These are phyloP conservation scores for Phaffia rhodozyma DNA, from an alignment of 1,284 basidiomycete genomes.

Conservation along the genomic window DNA sequence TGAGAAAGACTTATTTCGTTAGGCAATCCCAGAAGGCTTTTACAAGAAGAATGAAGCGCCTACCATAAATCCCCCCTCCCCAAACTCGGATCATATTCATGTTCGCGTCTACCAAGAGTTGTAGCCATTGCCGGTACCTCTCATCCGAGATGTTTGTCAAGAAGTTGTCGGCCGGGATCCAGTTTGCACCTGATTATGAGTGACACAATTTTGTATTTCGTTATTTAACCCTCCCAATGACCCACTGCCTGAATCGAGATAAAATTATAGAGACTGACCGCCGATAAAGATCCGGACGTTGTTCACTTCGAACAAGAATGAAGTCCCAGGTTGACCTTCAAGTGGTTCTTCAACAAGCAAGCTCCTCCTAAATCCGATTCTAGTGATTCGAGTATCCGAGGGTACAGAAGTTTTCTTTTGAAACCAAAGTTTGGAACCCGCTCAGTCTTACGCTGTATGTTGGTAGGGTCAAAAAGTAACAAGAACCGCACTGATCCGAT, in stretches of 20 bases:
- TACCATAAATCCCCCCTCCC: conserved; percentile 38
- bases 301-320: conserved; percentile 81
- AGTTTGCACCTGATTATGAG: conserved; percentile 55
- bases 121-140: conserved; percentile 38
- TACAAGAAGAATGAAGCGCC: too few species aligned
- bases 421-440: neutral
- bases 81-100: conserved; percentile 42
- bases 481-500: conserved; percentile 40
- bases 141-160: conserved; percentile 51
- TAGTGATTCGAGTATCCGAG: conserved; percentile 45
- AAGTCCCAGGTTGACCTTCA: conserved; percentile 55
- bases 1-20: too few species aligned
- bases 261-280: conserved; percentile 36
- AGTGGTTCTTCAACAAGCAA: conserved; percentile 62
- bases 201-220: neutral
- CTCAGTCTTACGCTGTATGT: too few species aligned
- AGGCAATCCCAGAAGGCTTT: too few species aligned
- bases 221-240: neutral
- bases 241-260: neutral
- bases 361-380: conserved; percentile 62
- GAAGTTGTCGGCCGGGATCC: conserved; percentile 85
- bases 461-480: neutral
- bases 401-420: conserved; percentile 23
- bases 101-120: conserved; percentile 40
- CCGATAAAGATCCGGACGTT: conserved; percentile 77